Evolutionary conservation across 2,329 filamentous ascomycete species (phyloP).

Genomic region (Hypoxylon sp.): DNA sequence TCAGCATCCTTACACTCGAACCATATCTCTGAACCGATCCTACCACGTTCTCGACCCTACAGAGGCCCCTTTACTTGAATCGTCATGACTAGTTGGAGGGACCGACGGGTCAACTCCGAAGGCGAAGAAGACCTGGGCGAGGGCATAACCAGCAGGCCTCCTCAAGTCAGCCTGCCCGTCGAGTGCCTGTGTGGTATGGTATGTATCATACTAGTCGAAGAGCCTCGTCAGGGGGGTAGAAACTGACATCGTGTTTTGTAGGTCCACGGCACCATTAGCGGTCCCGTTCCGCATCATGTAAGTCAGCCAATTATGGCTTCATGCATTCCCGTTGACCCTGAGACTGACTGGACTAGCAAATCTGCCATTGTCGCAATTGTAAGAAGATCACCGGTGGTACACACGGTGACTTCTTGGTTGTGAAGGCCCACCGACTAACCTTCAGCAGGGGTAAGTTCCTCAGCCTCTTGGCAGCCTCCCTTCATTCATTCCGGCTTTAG

Average conservation of each 20-base stretch:
- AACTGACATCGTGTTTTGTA: slow-evolving; percentile 17
- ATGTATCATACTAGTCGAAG: slow-evolving; percentile 6
- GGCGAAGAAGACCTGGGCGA: neutral
- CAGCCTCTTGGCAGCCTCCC: neutral
- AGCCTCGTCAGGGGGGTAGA: neutral
- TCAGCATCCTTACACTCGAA: neutral
- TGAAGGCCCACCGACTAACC: neutral
- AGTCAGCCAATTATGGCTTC: slow-evolving; percentile 11
- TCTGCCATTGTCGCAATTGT: slow-evolving; percentile 39
- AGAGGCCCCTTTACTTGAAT: neutral
- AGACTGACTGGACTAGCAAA: slow-evolving; percentile 29
- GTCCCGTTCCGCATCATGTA: slow-evolving; percentile 20
- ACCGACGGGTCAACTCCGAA: neutral
- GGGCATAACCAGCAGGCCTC: neutral
- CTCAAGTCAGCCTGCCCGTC: slow-evolving; percentile 1
- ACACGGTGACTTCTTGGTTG: slow-evolving; percentile 12
- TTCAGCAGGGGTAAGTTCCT: slow-evolving; percentile 14
- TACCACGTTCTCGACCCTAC: neutral
- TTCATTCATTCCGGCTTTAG: neutral
- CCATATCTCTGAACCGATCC: neutral
- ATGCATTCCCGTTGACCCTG: neutral
- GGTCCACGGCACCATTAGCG: slow-evolving; percentile 4
- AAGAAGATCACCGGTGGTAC: slow-evolving; percentile 34
- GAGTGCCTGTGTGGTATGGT: slow-evolving; percentile 33
- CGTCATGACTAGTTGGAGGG: neutral